Evolutionary conservation across 2,329 filamentous ascomycete species (phyloP).

Genomic region (Myriosclerotinia scirpicola): DNA sequence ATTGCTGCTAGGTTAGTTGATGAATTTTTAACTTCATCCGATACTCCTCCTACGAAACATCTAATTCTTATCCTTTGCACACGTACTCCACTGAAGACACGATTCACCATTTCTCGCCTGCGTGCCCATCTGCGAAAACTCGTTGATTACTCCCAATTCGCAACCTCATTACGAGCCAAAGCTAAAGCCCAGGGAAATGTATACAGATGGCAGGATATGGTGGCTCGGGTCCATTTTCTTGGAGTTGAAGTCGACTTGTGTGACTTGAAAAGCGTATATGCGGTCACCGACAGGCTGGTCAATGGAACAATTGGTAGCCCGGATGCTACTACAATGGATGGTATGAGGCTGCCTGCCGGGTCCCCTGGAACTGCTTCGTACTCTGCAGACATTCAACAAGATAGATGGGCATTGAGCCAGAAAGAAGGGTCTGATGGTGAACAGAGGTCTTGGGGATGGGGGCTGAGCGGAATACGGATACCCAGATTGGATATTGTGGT

Average conservation of each 20-base stretch:
- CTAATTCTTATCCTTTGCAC: constrained; percentile 84
- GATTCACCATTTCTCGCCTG: constrained; percentile 66
- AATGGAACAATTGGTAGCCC: constrained; percentile 40
- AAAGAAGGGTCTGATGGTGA: constrained; percentile 53
- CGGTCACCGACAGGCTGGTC: constrained; percentile 36
- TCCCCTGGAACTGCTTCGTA: constrained; percentile 38
- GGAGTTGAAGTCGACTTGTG: constrained; percentile 61
- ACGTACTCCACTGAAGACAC: constrained; percentile 70
- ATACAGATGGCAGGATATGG: constrained; percentile 47
- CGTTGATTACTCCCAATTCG: constrained; percentile 48
- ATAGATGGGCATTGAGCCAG: constrained; percentile 45
- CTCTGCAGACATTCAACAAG: constrained; percentile 34
- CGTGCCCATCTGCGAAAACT: constrained; percentile 58
- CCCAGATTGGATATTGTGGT: constrained; percentile 77
- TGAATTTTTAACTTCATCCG: constrained; percentile 74
- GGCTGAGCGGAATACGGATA: constrained; percentile 49
- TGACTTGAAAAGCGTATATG: constrained; percentile 52
- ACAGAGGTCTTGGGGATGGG: constrained; percentile 45
- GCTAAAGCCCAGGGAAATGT: constrained; percentile 57
- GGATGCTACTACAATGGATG: constrained; percentile 39
- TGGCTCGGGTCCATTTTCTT: constrained; percentile 57
- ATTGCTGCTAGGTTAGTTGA: constrained; percentile 84
- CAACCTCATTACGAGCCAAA: constrained; percentile 47
- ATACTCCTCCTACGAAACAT: constrained; percentile 63
- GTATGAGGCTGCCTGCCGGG: constrained; percentile 38